phyloP scores from a whole-genome alignment of 345 rosid species.

The Boechera divaricarpa region DNA sequence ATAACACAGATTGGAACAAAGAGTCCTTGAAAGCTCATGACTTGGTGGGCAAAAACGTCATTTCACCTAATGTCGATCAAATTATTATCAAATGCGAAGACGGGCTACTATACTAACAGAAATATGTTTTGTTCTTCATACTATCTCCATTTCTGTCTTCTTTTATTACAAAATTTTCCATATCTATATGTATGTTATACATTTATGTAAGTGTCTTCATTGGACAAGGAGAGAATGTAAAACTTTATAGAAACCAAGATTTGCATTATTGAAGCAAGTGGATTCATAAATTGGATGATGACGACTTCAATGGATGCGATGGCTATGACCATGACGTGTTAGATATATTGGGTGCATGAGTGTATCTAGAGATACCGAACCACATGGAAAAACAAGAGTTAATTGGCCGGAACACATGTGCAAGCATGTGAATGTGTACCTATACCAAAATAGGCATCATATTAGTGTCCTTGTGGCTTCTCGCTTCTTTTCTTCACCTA shows the following conservation, averaged over 20 bases:
- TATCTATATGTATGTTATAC: conserved; percentile 3
- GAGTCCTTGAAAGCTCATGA: conserved; percentile 72
- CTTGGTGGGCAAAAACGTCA: conserved; percentile 60
- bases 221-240: conserved; percentile 29
- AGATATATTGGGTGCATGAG: conserved; percentile 33
- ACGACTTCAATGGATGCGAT: conserved; percentile 32
- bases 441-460: conserved; percentile 46
- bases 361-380: conserved; percentile 41
- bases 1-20: conserved; percentile 77
- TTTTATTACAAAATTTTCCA: conserved; percentile 15
- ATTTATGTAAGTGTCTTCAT: conserved; percentile 18
- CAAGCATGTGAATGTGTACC: conserved; percentile 46
- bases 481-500: conserved; percentile 41
- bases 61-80: conserved; percentile 43
- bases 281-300: conserved; percentile 28
- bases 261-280: conserved; percentile 36
- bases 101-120: conserved; percentile 39
- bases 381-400: conserved; percentile 46
- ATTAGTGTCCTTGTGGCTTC: conserved; percentile 43
- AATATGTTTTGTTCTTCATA: conserved; percentile 11
- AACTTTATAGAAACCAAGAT: conserved; percentile 23
- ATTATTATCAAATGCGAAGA: conserved; percentile 51
- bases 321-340: conserved; percentile 34
- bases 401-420: conserved; percentile 48
- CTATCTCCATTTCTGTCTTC: conserved; percentile 17